Evolutionary conservation across 306 rosid genomes (phyloP).

Genomic region (Prunus mira): DNA sequence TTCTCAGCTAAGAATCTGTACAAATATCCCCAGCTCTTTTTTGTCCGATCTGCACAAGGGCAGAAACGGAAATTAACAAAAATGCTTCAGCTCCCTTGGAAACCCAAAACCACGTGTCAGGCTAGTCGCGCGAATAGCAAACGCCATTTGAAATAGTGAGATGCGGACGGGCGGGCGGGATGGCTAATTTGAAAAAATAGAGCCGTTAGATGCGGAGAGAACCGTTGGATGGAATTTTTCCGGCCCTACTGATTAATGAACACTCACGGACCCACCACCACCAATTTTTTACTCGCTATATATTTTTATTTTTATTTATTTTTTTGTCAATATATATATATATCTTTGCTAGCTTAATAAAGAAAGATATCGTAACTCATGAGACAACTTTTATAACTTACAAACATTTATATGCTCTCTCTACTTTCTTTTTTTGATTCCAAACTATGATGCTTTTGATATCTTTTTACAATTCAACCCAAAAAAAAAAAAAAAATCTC

Average conservation of each 20-base stretch:
- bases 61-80: not conserved
- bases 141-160: not conserved
- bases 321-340: not conserved
- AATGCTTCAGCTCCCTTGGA: not conserved
- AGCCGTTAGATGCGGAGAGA: not conserved
- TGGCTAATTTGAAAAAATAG: not conserved
- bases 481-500: too few relatives aligned
- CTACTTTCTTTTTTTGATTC: too few relatives aligned
- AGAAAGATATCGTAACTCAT: too few relatives aligned
- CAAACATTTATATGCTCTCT: too few relatives aligned
- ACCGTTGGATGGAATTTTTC: not conserved
- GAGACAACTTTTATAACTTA: too few relatives aligned
- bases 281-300: not conserved
- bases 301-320: too few relatives aligned
- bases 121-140: not conserved
- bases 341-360: too few relatives aligned
- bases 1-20: not conserved
- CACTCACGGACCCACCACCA: not conserved
- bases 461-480: too few relatives aligned
- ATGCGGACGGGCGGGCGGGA: not conserved
- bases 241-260: not conserved
- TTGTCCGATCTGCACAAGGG: not conserved
- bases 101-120: not conserved
- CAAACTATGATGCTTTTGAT: too few relatives aligned
- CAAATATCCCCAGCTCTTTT: not conserved